Evolutionary conservation across 768 basidiomycete genomes (phyloP).

Genomic region (Exidia glandulosa): DNA sequence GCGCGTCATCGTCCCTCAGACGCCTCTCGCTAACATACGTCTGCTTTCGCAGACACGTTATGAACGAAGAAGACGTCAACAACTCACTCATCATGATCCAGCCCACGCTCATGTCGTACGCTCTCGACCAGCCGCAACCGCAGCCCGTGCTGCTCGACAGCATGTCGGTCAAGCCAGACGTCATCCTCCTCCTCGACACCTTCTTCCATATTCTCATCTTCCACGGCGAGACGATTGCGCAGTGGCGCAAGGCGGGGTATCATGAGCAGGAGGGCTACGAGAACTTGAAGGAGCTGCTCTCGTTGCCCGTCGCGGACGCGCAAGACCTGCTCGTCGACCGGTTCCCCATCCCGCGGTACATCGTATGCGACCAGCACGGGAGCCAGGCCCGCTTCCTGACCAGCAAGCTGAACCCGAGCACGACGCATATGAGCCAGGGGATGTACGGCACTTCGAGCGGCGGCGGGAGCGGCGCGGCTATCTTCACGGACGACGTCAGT

Average conservation of each 20-base stretch:
- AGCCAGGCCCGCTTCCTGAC: slow-evolving; percentile 97
- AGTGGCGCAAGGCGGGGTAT: slow-evolving; percentile 97
- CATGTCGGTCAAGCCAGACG: slow-evolving; percentile 94
- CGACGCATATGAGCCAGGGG: slow-evolving; percentile 82
- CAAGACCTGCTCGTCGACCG: slow-evolving; percentile 92
- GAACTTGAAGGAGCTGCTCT: slow-evolving; percentile 91
- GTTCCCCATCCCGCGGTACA: slow-evolving; percentile 94
- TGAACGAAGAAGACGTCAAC: slow-evolving; percentile 97
- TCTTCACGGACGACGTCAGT: slow-evolving; percentile 98
- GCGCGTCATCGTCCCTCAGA: not conserved
- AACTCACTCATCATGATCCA: slow-evolving; percentile 99
- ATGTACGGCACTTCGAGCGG: slow-evolving; percentile 77
- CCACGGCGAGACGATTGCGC: slow-evolving; percentile 94
- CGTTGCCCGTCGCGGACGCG: slow-evolving; percentile 78
- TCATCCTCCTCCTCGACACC: slow-evolving; percentile 91
- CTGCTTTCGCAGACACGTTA: slow-evolving; percentile 75
- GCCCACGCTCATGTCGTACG: slow-evolving; percentile 97
- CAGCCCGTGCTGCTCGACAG: slow-evolving; percentile 95
- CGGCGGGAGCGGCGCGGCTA: slow-evolving; percentile 70
- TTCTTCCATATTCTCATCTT: slow-evolving; percentile 99
- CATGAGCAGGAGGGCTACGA: slow-evolving; percentile 99
- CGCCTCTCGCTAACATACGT: slow-evolving; percentile 3
- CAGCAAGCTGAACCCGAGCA: slow-evolving; percentile 93
- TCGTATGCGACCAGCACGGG: slow-evolving; percentile 95
- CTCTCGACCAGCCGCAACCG: slow-evolving; percentile 71